Evolutionary conservation across 2,329 filamentous ascomycete species (phyloP).

Genomic region (Zymoseptoria tritici): DNA sequence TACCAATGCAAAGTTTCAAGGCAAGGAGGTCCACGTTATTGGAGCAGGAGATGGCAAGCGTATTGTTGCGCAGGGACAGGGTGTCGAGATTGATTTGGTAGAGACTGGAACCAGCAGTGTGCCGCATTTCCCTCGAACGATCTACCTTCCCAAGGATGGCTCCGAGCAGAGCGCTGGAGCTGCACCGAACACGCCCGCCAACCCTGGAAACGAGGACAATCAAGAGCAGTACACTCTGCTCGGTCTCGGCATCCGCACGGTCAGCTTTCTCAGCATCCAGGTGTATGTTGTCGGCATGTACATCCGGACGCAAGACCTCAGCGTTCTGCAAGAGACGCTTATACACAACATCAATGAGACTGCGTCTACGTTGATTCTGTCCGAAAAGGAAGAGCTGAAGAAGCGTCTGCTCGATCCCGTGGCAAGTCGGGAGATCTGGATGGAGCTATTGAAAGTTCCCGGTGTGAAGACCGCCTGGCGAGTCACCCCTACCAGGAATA

Average conservation of each 20-base stretch:
- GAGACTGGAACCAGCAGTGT: constrained; percentile 76
- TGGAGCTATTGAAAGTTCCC: constrained; percentile 56
- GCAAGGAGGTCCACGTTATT: constrained; percentile 52
- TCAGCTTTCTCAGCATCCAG: constrained; percentile 82
- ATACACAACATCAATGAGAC: constrained; percentile 67
- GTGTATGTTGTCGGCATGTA: constrained; percentile 96
- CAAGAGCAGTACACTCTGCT: constrained; percentile 74
- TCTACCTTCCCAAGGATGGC: constrained; percentile 50
- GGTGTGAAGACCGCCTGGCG: constrained; percentile 71
- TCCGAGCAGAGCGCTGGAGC: constrained; percentile 12
- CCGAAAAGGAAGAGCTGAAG: constrained; percentile 69
- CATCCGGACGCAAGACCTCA: constrained; percentile 74
- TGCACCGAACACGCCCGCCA: constrained; percentile 25
- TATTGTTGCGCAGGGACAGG: constrained; percentile 38
- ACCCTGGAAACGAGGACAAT: constrained; percentile 31
- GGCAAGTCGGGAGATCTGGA: constrained; percentile 67
- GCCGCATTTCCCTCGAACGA: constrained; percentile 66
- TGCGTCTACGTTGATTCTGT: constrained; percentile 74
- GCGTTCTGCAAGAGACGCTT: constrained; percentile 68
- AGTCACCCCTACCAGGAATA: constrained; percentile 84
- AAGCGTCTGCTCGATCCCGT: constrained; percentile 60
- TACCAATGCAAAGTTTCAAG: constrained; percentile 38
- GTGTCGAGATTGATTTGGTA: constrained; percentile 63
- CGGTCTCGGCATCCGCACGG: constrained; percentile 78
- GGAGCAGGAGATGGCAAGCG: constrained; percentile 52